phyloP scores from a whole-genome alignment of 1,139 yeast species.

The Yamadazyma songkhlaensis region DNA sequence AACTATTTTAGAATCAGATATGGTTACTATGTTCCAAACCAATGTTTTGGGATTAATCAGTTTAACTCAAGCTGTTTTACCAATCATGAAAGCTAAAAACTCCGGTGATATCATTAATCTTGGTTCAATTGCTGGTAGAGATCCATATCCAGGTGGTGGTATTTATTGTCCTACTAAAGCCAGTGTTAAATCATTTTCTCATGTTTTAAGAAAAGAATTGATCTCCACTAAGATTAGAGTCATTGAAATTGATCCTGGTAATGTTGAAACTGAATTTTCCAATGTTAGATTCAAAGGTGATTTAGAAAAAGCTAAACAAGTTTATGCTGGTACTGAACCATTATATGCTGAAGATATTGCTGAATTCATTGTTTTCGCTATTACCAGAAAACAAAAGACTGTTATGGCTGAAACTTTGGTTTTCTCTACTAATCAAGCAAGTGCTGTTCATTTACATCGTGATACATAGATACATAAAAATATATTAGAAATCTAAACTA shows the following conservation, averaged over 20 bases:
- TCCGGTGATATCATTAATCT: slow-evolving; percentile 47
- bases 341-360: slow-evolving; percentile 49
- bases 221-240: slow-evolving; percentile 46
- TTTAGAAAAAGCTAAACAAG: slow-evolving; percentile 36
- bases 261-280: slow-evolving; percentile 51
- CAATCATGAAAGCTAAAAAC: slow-evolving; percentile 54
- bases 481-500: too few relatives aligned
- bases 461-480: slow-evolving; percentile 6
- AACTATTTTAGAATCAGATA: slow-evolving; percentile 48
- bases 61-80: slow-evolving; percentile 64
- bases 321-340: slow-evolving; percentile 46
- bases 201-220: slow-evolving; percentile 46
- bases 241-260: slow-evolving; percentile 51
- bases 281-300: slow-evolving; percentile 47
- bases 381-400: slow-evolving; percentile 46
- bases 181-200: slow-evolving; percentile 44
- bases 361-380: slow-evolving; percentile 46
- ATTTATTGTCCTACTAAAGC: slow-evolving; percentile 52
- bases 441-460: slow-evolving; percentile 55
- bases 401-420: slow-evolving; percentile 51
- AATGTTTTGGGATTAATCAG: slow-evolving; percentile 72
- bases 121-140: slow-evolving; percentile 53
- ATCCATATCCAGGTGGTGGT: slow-evolving; percentile 50
- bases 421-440: slow-evolving; percentile 52
- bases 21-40: slow-evolving; percentile 65